Evolutionary conservation across 768 basidiomycete species (phyloP).

Genomic region (Tulasnella sp.): DNA sequence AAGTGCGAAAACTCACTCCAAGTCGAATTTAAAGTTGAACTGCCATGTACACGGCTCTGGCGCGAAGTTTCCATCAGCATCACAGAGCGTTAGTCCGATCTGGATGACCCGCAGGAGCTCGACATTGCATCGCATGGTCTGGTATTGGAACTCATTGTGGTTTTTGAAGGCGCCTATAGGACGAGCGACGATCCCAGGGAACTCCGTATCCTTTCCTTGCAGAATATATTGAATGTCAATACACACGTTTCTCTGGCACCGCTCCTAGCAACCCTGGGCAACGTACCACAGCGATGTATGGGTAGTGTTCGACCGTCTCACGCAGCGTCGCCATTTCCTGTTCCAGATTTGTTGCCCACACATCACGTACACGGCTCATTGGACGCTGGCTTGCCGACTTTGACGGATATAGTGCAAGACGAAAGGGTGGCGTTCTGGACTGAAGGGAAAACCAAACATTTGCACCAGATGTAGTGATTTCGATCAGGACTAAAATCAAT

Average conservation of each 20-base stretch:
- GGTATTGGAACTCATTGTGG: conserved; percentile 97
- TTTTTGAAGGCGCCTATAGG: conserved; percentile 96
- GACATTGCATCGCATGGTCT: conserved; percentile 99
- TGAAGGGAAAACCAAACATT: too few species aligned
- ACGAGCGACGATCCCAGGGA: conserved; percentile 94
- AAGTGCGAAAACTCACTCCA: conserved; percentile 53
- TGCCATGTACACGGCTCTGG: conserved; percentile 94
- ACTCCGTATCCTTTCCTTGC: conserved; percentile 78
- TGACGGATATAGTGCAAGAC: too few species aligned
- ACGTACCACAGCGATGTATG: conserved; percentile 87
- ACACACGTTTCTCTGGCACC: not conserved
- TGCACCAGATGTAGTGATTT: too few species aligned
- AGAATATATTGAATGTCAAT: conserved; percentile 8
- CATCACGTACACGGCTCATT: conserved; percentile 58
- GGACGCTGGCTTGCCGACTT: not conserved
- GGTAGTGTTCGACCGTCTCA: conserved; percentile 77
- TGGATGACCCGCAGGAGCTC: conserved; percentile 97
- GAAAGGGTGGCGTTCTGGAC: too few species aligned
- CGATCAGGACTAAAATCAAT: too few species aligned
- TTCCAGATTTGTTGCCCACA: conserved; percentile 91
- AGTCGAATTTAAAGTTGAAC: conserved; percentile 93
- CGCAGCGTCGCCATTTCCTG: conserved; percentile 84
- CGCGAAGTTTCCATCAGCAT: conserved; percentile 87
- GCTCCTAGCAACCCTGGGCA: not conserved
- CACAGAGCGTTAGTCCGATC: conserved; percentile 87